A percentile compares a stretch with the other conserved stretches of the same genome.
These are phyloP conservation scores for Colletotrichum endophyticum DNA, from an alignment of 2,329 filamentous ascomycete species.

Conservation along the genomic window DNA sequence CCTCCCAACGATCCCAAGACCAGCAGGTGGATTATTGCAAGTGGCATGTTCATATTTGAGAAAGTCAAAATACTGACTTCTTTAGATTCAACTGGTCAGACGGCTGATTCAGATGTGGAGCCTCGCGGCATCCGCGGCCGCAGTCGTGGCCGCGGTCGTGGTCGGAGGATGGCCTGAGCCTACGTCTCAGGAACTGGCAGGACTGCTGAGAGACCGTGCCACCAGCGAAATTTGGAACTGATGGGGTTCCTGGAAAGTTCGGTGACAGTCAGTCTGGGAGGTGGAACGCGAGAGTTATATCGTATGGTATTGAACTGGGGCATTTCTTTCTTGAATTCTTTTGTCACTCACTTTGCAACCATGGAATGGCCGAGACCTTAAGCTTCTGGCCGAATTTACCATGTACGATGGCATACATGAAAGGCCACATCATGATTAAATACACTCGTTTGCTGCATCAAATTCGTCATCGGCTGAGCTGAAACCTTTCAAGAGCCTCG, in stretches of 20 bases:
- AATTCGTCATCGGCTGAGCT: not conserved
- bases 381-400: not conserved
- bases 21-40: not conserved
- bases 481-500: not conserved
- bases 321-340: not conserved
- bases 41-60: accelerated
- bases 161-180: not conserved
- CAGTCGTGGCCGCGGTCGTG: not conserved
- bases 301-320: not conserved
- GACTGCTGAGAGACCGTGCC: no score
- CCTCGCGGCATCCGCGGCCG: not conserved
- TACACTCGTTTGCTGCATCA: not conserved
- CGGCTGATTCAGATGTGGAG: not conserved
- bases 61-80: not conserved
- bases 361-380: not conserved
- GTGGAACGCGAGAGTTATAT: accelerated
- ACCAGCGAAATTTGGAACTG: not conserved
- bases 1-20: not conserved
- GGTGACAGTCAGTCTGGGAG: not conserved
- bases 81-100: not conserved
- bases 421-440: not conserved
- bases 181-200: not conserved
- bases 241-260: accelerated
- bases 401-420: not conserved
- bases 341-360: not conserved